Evolutionary conservation across 164 flowering plant genomes (phyloP).

Genomic region (Protea cynaroides): DNA sequence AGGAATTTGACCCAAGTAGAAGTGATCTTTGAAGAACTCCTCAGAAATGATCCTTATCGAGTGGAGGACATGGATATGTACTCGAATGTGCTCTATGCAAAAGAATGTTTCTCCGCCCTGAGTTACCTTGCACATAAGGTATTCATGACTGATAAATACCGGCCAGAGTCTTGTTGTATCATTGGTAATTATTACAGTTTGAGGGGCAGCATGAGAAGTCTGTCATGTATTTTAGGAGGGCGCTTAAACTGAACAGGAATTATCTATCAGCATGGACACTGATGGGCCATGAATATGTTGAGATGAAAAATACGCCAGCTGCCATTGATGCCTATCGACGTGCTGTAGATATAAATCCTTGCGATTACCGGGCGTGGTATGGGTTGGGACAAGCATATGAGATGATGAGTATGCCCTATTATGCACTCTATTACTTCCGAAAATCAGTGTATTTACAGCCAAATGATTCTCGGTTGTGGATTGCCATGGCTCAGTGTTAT

Average conservation of each 20-base stretch:
- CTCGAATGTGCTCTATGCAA: slow-evolving; percentile 96
- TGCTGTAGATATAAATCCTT: slow-evolving; percentile 88
- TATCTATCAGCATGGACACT: slow-evolving; percentile 97
- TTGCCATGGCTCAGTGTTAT: slow-evolving; percentile 96
- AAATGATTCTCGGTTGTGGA: slow-evolving; percentile 85
- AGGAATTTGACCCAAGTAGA: slow-evolving; percentile 91
- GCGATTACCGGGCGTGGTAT: slow-evolving; percentile 99
- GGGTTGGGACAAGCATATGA: slow-evolving; percentile 98
- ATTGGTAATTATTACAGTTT: slow-evolving; percentile 96
- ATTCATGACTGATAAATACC: slow-evolving; percentile 81
- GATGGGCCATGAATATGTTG: slow-evolving; percentile 99
- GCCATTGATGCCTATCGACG: slow-evolving; percentile 92
- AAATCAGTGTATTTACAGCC: slow-evolving; percentile 90
- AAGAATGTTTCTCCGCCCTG: slow-evolving; percentile 74
- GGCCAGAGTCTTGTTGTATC: slow-evolving; percentile 97
- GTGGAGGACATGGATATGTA: slow-evolving; percentile 96
- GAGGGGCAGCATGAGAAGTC: slow-evolving; percentile 94
- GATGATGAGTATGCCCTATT: slow-evolving; percentile 93
- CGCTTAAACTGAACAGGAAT: slow-evolving; percentile 76
- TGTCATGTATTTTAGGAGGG: slow-evolving; percentile 85
- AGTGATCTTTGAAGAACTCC: slow-evolving; percentile 82
- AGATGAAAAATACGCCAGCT: slow-evolving; percentile 94
- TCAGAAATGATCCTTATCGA: slow-evolving; percentile 78
- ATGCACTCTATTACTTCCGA: slow-evolving; percentile 84
- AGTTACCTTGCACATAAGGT: slow-evolving; percentile 94